Evolutionary conservation across 768 basidiomycete species (phyloP), one percentile per base, ranked within the genome.

Genomic region (Termitomyces sp.): DNA sequence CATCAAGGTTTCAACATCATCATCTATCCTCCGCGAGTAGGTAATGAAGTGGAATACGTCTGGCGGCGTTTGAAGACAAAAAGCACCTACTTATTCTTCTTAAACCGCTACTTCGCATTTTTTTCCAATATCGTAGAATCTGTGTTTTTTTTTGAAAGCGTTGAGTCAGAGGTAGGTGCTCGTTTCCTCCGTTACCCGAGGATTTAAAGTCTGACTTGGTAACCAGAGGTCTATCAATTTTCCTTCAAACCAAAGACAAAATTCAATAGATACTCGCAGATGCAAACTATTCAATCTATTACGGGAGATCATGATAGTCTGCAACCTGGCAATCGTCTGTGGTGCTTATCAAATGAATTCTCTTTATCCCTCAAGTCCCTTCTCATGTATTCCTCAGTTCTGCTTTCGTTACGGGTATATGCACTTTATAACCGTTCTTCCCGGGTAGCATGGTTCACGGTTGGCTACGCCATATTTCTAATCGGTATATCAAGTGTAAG

Each of bases 41-140:
- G 42, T 17, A 31, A 54, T 11, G 59, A 60, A 23, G 52, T 56
- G 14, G 47, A 60, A 14, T 56, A 54, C 38, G n/a, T 60, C 21
- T 60, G 59, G 59, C n/a, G n/a, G n/a, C n/a, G n/a, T n/a, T n/a
- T n/a, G n/a, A n/a, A n/a, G n/a, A n/a, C n/a, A n/a, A n/a, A 52
- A 17, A 60, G 47, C 45, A 23, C 46, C 3, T 54, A 43, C 33
- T 15, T 56, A 23, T 60, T 56, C n/a, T 54, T 56, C 30, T 35
- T 53, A 2, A 49, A 53, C n/a, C 52, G 59, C 5, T 60, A 60
- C 28, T 56, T 50, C 26, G 40, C 53, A 10, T 30, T 56, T 9
- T 31, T 55, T 12, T 46, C 45, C 15, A 54, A 52, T 28, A 53
- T 49, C 17, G 19, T 17, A 9, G 35, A 49, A 30, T n/a, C 53